Evolutionary conservation across 2,329 filamentous ascomycete genomes (phyloP).

Genomic region (Alternaria longipes): DNA sequence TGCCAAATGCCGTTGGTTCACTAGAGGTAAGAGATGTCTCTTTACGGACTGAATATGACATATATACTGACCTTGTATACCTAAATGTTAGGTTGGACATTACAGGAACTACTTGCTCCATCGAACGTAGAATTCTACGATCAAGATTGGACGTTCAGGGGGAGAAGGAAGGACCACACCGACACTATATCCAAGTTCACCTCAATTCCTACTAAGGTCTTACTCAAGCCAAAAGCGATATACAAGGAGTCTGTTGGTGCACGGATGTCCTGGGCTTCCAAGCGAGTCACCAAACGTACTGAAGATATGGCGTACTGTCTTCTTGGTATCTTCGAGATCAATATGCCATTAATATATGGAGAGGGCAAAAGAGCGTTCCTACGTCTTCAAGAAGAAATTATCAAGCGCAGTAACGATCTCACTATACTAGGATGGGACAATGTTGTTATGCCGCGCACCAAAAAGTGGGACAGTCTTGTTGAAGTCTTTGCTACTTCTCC

Average conservation of each 20-base stretch:
- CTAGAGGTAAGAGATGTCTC: neutral
- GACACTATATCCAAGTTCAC: neutral
- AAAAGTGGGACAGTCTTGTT: neutral
- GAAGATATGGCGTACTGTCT: conserved; percentile 47
- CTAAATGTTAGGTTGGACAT: conserved; percentile 16
- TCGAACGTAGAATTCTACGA: conserved; percentile 10
- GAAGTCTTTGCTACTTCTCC: neutral
- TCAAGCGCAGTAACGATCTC: too few species aligned
- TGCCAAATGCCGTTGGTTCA: conserved; percentile 25
- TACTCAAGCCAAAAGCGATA: too few species aligned
- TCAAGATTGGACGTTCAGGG: neutral
- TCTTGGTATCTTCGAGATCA: conserved; percentile 42
- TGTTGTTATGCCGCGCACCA: too few species aligned
- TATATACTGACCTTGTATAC: too few species aligned
- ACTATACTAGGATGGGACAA: neutral
- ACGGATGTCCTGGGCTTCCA: conserved; percentile 26
- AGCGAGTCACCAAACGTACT: conserved; percentile 19
- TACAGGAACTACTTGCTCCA: conserved; percentile 29
- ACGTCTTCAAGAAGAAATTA: conserved; percentile 27
- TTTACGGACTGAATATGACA: too few species aligned
- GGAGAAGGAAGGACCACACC: neutral
- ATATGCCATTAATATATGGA: conserved; percentile 45
- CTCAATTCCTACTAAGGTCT: too few species aligned
- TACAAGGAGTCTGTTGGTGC: too few species aligned
- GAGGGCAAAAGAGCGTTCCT: conserved; percentile 37